phyloP scores from a whole-genome alignment of 768 basidiomycete species.

The Cystofilobasidium capitatum region DNA sequence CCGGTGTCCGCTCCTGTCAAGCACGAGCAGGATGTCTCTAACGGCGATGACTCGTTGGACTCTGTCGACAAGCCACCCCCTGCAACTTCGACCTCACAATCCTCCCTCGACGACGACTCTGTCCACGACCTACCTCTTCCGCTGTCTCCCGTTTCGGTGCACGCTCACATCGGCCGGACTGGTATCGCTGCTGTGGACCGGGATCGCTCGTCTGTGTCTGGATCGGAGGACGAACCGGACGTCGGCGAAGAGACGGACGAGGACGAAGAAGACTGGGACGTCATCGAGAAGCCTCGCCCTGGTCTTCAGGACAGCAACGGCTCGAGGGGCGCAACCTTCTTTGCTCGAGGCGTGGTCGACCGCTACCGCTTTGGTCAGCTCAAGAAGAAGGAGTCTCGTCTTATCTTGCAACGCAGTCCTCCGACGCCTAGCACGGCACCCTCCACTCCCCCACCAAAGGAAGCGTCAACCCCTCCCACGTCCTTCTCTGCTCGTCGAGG shows the following conservation, averaged over 20 bases:
- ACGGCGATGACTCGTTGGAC: conserved; percentile 1
- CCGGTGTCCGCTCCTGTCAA: neutral
- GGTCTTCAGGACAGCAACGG: conserved; percentile 72
- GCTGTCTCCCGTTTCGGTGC: neutral
- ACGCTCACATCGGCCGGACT: conserved; percentile 59
- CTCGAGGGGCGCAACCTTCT: conserved; percentile 65
- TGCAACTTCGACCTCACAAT: neutral
- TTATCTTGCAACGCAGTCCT: neutral
- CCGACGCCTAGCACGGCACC: conserved; percentile 1
- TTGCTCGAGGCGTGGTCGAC: conserved; percentile 85
- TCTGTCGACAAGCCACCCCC: neutral
- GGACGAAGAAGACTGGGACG: conserved; percentile 70
- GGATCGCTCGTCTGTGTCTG: conserved; percentile 35
- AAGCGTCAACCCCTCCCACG: neutral
- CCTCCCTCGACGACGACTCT: neutral
- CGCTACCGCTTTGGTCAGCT: conserved; percentile 53
- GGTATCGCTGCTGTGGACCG: conserved; percentile 71
- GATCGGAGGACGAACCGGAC: conserved; percentile 46
- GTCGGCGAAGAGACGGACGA: conserved; percentile 52
- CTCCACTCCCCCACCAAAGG: neutral
- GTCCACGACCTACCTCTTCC: neutral
- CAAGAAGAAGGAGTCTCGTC: conserved; percentile 15
- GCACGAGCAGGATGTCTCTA: neutral
- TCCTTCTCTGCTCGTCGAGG: conserved; percentile 13
- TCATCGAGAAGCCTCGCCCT: conserved; percentile 61